A percentile compares a stretch with the other conserved stretches of the same genome.
These are phyloP conservation scores for Colletotrichum magnum DNA, from an alignment of 2,329 filamentous ascomycete species.

Conservation along the genomic window DNA sequence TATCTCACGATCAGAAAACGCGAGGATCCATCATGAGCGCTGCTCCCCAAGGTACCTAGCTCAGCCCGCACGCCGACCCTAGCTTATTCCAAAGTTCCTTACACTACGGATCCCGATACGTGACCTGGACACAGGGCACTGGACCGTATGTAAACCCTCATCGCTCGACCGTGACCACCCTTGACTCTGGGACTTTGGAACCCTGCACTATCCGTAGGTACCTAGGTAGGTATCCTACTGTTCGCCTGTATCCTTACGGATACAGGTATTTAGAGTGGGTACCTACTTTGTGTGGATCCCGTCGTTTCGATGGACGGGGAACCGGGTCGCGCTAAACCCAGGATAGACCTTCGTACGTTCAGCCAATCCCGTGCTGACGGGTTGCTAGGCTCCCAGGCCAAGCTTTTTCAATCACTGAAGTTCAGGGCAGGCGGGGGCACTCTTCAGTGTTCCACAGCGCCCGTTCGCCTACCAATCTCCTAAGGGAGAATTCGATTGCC, in stretches of 20 bases:
- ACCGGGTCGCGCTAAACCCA: constrained; percentile 11
- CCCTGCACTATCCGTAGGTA: no score
- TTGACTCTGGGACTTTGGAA: no score
- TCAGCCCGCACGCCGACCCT: constrained; percentile 28
- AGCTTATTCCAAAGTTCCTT: constrained; percentile 35
- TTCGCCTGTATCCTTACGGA: no score
- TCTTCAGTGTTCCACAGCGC: neutral
- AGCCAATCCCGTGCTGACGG: constrained; percentile 15
- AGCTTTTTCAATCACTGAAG: constrained; percentile 22
- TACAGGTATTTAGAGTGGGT: no score
- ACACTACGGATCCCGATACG: neutral
- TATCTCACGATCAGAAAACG: neutral
- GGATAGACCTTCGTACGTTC: constrained; percentile 19
- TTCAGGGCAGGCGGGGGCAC: constrained; percentile 4
- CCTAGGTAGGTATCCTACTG: no score
- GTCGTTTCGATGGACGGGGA: constrained; percentile 1
- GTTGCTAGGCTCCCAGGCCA: constrained; percentile 2
- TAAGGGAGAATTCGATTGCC: constrained; percentile 33
- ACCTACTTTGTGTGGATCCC: neutral
- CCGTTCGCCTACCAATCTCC: constrained; percentile 18
- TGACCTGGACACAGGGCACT: neutral
- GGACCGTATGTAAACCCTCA: neutral
- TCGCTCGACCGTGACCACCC: no score
- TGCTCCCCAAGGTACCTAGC: constrained; percentile 26
- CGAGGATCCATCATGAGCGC: constrained; percentile 5